Conservation (phyloP, 1,284 basidiomycete genomes). For the Cryptococcus hybrid region DNA sequence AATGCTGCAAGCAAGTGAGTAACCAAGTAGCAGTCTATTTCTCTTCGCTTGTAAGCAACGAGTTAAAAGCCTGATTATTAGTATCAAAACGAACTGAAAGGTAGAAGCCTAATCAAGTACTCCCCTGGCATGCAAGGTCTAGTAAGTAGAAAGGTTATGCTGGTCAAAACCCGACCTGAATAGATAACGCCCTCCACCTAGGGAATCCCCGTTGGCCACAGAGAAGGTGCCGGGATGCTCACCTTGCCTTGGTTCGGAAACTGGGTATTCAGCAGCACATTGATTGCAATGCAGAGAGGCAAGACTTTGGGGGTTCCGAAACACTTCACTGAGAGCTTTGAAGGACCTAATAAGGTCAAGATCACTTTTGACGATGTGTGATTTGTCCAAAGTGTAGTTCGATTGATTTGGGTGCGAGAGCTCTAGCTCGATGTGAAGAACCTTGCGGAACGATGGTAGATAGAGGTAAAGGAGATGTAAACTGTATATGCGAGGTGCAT, state of each 20-base stretch:
- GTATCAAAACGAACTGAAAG: background rate
- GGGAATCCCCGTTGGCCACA: too few species aligned
- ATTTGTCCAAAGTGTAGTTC: background rate
- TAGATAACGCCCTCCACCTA: too few species aligned
- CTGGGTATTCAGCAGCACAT: conserved; percentile 7
- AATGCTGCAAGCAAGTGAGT: conserved; percentile 31
- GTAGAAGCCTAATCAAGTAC: background rate
- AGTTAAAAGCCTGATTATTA: background rate
- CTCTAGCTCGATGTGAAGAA: too few species aligned
- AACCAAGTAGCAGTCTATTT: background rate
- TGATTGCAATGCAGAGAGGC: conserved; percentile 8
- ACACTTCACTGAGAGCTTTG: conserved; percentile 16
- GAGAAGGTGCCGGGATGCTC: conserved; percentile 13
- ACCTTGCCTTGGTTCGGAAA: conserved; percentile 4
- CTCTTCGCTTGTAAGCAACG: background rate
- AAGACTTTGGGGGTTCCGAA: conserved; percentile 16
- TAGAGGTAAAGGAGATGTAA: too few species aligned
- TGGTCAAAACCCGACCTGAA: too few species aligned
- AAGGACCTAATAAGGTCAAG: conserved; percentile 14
- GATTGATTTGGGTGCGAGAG: background rate
- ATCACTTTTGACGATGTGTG: background rate
- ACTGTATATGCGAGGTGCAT: too few species aligned
- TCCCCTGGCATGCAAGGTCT: background rate
- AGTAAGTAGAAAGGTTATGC: background rate
- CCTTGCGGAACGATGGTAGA: too few species aligned